A percentile compares a stretch with the other conserved stretches of the same genome.
phyloP scores from a whole-genome alignment of 306 rosid species.

The Quercus cerris region DNA sequence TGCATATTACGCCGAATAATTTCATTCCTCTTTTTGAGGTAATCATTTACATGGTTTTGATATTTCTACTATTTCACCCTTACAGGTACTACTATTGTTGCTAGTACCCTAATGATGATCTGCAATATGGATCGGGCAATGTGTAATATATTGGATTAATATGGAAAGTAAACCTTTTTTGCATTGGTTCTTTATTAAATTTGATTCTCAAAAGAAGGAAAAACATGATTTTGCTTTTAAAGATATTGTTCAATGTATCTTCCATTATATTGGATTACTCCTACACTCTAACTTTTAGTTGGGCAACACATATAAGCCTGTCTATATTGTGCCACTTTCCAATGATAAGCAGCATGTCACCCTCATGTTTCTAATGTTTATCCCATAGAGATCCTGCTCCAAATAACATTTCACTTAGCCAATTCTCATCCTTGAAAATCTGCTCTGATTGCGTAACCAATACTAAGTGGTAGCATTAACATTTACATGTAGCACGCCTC shows the following conservation, averaged over 20 bases:
- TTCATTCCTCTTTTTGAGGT: constrained; percentile 71
- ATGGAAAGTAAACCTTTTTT: not conserved
- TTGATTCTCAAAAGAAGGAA: not conserved
- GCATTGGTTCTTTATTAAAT: not conserved
- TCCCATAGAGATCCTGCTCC: not conserved
- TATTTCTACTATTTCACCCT: not conserved
- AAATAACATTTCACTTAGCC: not conserved
- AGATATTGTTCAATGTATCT: not conserved
- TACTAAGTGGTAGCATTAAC: not conserved
- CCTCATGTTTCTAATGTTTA: not conserved
- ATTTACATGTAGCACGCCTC: not conserved
- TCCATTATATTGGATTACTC: not conserved
- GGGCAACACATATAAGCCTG: not conserved
- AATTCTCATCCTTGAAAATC: not conserved
- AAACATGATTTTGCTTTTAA: not conserved
- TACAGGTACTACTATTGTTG: not conserved
- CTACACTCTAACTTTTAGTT: not conserved
- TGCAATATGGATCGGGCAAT: constrained; percentile 15
- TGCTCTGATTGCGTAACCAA: not conserved
- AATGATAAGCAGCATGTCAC: not conserved
- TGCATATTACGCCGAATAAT: constrained; percentile 46
- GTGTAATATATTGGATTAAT: not conserved
- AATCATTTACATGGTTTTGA: constrained; percentile 5
- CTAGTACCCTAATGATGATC: not conserved
- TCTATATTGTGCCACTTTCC: not conserved